phyloP scores from a whole-genome alignment of 2,329 filamentous ascomycete genomes.

The Chrysoporthe deuterocubensis region DNA sequence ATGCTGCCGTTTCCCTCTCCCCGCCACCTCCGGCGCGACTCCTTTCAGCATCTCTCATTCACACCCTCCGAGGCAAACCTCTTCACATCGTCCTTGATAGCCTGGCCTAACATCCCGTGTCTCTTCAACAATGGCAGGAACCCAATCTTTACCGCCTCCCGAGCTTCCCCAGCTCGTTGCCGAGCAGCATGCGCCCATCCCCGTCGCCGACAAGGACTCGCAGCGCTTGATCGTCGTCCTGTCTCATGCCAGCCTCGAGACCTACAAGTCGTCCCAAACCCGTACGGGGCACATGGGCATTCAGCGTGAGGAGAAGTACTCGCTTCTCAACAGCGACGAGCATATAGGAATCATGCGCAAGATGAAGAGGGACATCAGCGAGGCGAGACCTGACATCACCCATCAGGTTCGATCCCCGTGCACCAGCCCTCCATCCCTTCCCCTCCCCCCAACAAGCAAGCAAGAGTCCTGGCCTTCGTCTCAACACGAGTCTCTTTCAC shows the following conservation, averaged over 20 bases:
- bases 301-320: constrained; percentile 91
- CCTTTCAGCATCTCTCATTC: neutral
- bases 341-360: constrained; percentile 99
- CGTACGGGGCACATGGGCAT: constrained; percentile 65
- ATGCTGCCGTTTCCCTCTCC: neutral
- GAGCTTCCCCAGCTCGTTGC: constrained; percentile 89
- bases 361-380: constrained; percentile 98
- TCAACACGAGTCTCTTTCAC: constrained; percentile 24
- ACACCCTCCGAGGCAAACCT: neutral
- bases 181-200: constrained; percentile 86
- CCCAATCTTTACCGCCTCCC: constrained; percentile 92
- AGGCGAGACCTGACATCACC: constrained; percentile 95
- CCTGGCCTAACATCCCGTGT: constrained; percentile 29
- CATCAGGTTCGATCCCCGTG: constrained; percentile 75
- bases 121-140: constrained; percentile 61
- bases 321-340: constrained; percentile 96
- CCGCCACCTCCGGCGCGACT: neutral
- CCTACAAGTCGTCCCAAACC: constrained; percentile 87
- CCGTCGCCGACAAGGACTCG: constrained; percentile 85
- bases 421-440: constrained; percentile 23
- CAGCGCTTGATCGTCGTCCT: constrained; percentile 93
- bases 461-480: neutral
- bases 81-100: constrained; percentile 21
- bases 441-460: constrained; percentile 20
- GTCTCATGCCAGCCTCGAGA: constrained; percentile 96